Percentiles rank a stretch among this genome's conserved stretches.
Conservation (phyloP, 225 moss, liverwort and hornwort species). For the Climacium dendroides region DNA sequence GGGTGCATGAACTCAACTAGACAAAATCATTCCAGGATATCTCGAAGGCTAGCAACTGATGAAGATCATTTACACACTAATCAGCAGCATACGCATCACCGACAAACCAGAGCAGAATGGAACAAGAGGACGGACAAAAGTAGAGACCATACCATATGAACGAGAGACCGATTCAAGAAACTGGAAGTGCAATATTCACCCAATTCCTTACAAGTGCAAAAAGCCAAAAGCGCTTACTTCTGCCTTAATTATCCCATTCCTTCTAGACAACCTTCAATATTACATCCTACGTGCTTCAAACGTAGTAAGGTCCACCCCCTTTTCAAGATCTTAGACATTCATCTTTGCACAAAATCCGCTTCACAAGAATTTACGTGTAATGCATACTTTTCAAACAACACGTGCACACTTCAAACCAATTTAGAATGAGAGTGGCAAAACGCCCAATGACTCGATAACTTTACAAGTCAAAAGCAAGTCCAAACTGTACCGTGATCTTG, state of each 20-base stretch:
- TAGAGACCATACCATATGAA: not conserved
- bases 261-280: not conserved
- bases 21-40: not conserved
- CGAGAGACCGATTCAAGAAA: not conserved
- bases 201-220: not conserved
- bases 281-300: not conserved
- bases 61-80: not conserved
- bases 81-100: not conserved
- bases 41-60: not conserved
- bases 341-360: not conserved
- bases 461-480: not conserved
- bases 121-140: not conserved
- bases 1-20: not conserved
- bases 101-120: not conserved
- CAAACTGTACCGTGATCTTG: slow-evolving; percentile 28
- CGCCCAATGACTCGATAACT: not conserved
- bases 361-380: not conserved
- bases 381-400: not conserved
- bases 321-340: not conserved
- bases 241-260: not conserved
- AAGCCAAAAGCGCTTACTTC: not conserved
- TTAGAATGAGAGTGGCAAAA: not conserved
- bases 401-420: not conserved
- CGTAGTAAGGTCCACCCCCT: not conserved
- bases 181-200: not conserved